Conservation (phyloP, 225 moss, liverwort and hornwort genomes). For the Rhytidiadelphus loreus region DNA sequence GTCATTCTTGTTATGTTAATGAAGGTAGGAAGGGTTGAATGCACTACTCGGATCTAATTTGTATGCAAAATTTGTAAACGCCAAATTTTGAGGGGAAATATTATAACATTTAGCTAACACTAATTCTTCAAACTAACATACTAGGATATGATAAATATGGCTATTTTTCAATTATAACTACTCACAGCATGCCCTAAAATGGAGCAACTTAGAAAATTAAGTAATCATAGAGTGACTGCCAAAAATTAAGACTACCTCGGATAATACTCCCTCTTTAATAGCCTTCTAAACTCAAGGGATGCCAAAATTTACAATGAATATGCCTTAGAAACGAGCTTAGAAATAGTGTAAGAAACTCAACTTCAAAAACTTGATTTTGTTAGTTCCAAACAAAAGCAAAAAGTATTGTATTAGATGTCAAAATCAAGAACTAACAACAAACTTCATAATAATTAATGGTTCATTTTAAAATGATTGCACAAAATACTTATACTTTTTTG, state of each 20-base stretch:
- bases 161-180: not conserved
- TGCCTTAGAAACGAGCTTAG: too few relatives aligned
- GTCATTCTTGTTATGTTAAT: not conserved
- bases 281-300: fast-evolving
- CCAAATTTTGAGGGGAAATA: fast-evolving
- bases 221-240: too few relatives aligned
- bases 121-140: not conserved
- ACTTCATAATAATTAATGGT: not conserved
- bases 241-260: not conserved
- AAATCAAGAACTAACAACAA: not conserved
- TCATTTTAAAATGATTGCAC: not conserved
- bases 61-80: not conserved
- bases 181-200: not conserved
- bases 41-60: not conserved
- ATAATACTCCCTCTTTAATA: not conserved
- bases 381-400: not conserved
- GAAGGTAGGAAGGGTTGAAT: not conserved
- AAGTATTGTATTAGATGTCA: not conserved
- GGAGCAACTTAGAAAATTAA: not conserved
- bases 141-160: not conserved
- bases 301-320: not conserved
- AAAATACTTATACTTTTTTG: not conserved
- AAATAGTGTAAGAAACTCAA: not conserved
- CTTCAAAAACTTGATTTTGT: not conserved
- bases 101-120: not conserved